Evolutionary conservation across 805 yeast genomes (phyloP), one percentile per base, ranked within the genome.

Genomic region (Schwanniomyces yamadae): DNA sequence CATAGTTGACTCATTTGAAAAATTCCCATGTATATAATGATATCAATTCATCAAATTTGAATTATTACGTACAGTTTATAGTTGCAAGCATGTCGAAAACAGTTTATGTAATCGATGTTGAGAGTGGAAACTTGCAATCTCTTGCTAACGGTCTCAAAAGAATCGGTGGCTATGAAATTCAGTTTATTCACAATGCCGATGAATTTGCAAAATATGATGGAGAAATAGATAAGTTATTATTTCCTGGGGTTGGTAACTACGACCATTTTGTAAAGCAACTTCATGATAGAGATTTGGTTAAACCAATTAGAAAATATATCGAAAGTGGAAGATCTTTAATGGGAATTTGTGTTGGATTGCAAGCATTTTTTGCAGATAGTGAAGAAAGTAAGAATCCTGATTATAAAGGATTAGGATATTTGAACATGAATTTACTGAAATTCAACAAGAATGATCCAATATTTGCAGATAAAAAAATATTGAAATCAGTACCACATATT

Each of bases 281-380:
- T 30, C 70, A 69, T 31, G 66, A 67, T 4, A 73, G 84, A 39
- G 77, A 80, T 0, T 78, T 91, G 41, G 78, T 71, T 10, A 73
- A 66, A 23, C 95, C 95, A 0, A 63, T 95, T 17, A 65, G 62
- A 34, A 59, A 73, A 29, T 89, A 87, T 51, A 80, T 90, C 23
- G 61, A 68, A 6, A 66, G 84, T n/a, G 96, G 96, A 1, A 79
- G 79, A 50, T 87, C 95, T 11, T 64, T 93, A 19, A 87, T 93
- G 96, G 99, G 99, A 5, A 87, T 93, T 44, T 93, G 99, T 66
- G 98, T 93, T 28, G 99, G 99, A 6, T 68, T 93, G 37, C 99
- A 93, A 59, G 73, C 96, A 1, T 69, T 93, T 23, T 88, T 91
- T 52, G 60, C 61, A 12, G 78, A 80, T 2, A 84, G 95, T 33